phyloP scores from a whole-genome alignment of 2,329 filamentous ascomycete genomes.

The Juglanconis sp. region DNA sequence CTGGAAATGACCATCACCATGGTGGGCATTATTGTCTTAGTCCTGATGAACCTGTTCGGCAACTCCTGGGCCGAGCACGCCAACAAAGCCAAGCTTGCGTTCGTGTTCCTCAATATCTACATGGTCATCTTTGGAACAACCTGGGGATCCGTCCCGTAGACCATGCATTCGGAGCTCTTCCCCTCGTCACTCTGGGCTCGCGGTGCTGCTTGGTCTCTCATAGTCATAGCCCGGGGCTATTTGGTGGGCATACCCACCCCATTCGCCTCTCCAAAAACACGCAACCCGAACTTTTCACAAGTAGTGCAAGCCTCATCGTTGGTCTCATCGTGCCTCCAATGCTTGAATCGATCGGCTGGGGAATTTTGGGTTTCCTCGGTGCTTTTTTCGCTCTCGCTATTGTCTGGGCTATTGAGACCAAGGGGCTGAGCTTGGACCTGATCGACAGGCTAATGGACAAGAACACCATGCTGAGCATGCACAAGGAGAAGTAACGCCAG shows the following conservation, averaged over 20 bases:
- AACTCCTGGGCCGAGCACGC: not conserved
- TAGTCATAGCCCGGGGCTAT: constrained; percentile 18
- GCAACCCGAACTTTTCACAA: too few relatives aligned
- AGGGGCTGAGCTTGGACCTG: not conserved
- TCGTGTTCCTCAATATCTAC: constrained; percentile 6
- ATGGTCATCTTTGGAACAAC: constrained; percentile 5
- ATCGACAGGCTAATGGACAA: not conserved
- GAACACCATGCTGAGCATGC: not conserved
- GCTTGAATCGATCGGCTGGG: too few relatives aligned
- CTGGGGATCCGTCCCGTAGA: constrained; percentile 7
- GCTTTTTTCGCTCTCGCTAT: too few relatives aligned
- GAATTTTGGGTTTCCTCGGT: too few relatives aligned
- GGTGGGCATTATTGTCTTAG: constrained; percentile 22
- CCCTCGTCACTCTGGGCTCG: constrained; percentile 26
- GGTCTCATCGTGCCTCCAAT: too few relatives aligned
- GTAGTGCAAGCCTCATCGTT: too few relatives aligned
- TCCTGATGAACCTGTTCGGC: not conserved
- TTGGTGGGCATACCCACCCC: constrained; percentile 24
- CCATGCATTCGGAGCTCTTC: constrained; percentile 30
- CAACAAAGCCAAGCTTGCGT: not conserved
- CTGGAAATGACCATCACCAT: too few relatives aligned
- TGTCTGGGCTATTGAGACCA: constrained; percentile 20
- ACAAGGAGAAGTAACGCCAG: not conserved
- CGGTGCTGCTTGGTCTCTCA: constrained; percentile 38
- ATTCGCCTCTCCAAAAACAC: constrained; percentile 18